Evolutionary conservation across 495 filamentous ascomycete species (phyloP), one percentile per base, ranked within the genome.

Genomic region (Oidiodendron maius): DNA sequence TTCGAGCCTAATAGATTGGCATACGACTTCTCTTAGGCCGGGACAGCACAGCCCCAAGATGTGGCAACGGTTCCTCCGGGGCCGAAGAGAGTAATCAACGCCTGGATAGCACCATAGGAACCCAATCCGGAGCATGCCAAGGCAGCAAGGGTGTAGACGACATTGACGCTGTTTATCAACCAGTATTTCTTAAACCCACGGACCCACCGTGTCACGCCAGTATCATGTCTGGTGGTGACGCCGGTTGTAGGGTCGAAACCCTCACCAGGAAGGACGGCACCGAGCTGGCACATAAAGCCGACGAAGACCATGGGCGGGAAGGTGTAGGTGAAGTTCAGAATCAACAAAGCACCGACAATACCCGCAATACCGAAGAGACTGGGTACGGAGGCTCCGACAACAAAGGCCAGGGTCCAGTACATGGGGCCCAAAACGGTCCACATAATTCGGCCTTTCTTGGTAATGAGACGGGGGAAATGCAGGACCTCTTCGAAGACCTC

Each of bases 401-500:
- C 48, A 43, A 72, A 77, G 1, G 64, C 78, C 13, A 76, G 53
- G 18, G 58, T 63, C 78, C 78, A 82, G 62, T 76, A 82, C 10
- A 78, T 50, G 12, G 77, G 78, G 9, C 78, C 67, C 4, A 78
- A 44, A 2, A 47, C 56, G 1, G 68, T 64, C 62, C 75, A 81
- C 17, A 77, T 61, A 18, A 74, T 53, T 46, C 80, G 80, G 4
- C 78, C 78, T 5, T 36, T 50, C 30, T 53, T 63, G 8, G 63
- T 66, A 3, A 65, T 70, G 26, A 81, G 61, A 1, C 66, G 63
- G 0, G 77, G 78, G 6, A 64, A 64, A 18, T 64, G 53, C 46
- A 81, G 67, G 22, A 80, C 47, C 30, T 80, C 75, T 28, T 76
- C 64, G 13, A 77, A 48, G 28, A 82, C 64, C 41, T 81, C 78